These are phyloP conservation scores for Mycena chlorophos DNA, from an alignment of 768 basidiomycete genomes.

Conservation along the genomic window DNA sequence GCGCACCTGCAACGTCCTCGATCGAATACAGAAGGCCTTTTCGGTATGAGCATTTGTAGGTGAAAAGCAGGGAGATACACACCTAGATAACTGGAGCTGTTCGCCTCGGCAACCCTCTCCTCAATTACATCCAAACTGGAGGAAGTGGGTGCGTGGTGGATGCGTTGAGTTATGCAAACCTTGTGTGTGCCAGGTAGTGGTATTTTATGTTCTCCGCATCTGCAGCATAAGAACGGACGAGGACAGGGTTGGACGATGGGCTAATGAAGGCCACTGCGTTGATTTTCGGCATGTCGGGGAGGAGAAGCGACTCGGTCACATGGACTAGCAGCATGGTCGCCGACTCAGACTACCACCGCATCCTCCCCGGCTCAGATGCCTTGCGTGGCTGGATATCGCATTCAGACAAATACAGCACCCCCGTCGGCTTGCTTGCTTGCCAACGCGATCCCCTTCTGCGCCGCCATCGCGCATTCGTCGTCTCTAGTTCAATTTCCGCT, in stretches of 20 bases:
- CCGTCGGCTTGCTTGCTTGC: constrained; percentile 77
- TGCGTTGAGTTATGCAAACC: no score
- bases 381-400: constrained; percentile 31
- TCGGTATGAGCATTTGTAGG: no score
- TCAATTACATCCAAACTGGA: no score
- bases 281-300: constrained; percentile 26
- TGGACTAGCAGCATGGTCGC: background rate
- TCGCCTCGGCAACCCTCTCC: no score
- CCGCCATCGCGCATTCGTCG: constrained; percentile 56
- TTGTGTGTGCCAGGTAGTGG: constrained; percentile 89
- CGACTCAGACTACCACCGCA: constrained; percentile 54
- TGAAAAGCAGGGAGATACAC: no score
- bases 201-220: constrained; percentile 72
- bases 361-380: constrained; percentile 60
- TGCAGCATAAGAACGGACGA: constrained; percentile 66
- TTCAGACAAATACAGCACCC: constrained; percentile 45
- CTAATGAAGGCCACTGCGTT: constrained; percentile 87
- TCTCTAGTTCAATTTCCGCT: constrained; percentile 50
- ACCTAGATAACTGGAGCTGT: no score
- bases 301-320: no score
- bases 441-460: constrained; percentile 76
- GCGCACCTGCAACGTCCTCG: constrained; percentile 64
- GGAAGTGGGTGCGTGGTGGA: no score
- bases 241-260: constrained; percentile 77
- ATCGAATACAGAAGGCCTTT: constrained; percentile 87